Percentiles rank a stretch among this genome's conserved stretches.
phyloP scores from a whole-genome alignment of 1,284 basidiomycete species.

The Cystobasidium pallidum region DNA sequence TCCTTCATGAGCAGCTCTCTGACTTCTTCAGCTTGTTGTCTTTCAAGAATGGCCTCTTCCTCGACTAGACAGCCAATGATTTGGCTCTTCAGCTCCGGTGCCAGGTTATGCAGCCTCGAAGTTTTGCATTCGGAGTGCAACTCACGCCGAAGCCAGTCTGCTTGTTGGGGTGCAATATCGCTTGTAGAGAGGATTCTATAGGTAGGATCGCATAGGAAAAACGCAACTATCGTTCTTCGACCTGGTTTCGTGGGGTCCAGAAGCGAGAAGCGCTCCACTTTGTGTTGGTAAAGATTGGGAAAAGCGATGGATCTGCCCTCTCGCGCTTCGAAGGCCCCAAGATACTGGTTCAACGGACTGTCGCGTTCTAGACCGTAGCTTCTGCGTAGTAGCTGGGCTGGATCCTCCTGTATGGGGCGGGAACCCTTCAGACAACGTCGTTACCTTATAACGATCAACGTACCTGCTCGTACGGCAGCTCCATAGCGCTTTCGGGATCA shows the following conservation, averaged over 20 bases:
- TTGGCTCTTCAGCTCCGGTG: slow-evolving; percentile 49
- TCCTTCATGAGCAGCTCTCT: slow-evolving; percentile 56
- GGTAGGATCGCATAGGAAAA: slow-evolving; percentile 63
- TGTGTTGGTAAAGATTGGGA: slow-evolving; percentile 65
- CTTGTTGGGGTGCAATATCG: slow-evolving; percentile 59
- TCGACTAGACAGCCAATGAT: slow-evolving; percentile 34
- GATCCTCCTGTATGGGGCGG: slow-evolving; percentile 13
- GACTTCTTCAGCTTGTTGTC: slow-evolving; percentile 55
- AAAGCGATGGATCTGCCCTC: slow-evolving; percentile 60
- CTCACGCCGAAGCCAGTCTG: slow-evolving; percentile 55
- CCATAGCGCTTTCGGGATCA: slow-evolving; percentile 11
- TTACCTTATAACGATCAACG: not conserved
- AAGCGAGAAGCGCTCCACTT: slow-evolving; percentile 60
- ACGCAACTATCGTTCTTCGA: slow-evolving; percentile 61
- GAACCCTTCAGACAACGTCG: not conserved
- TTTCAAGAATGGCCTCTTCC: slow-evolving; percentile 51
- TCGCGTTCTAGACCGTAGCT: slow-evolving; percentile 33
- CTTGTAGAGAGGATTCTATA: slow-evolving; percentile 58
- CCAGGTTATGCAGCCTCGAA: slow-evolving; percentile 51
- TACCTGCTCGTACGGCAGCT: slow-evolving; percentile 41
- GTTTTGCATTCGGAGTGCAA: slow-evolving; percentile 1
- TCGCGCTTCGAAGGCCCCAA: slow-evolving; percentile 57
- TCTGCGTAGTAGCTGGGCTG: slow-evolving; percentile 14
- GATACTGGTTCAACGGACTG: slow-evolving; percentile 52
- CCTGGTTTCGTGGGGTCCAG: slow-evolving; percentile 60